A percentile compares a stretch with the other conserved stretches of the same genome.
Evolutionary conservation across 2,329 filamentous ascomycete species (phyloP).

Genomic region (Alternaria gaisen): DNA sequence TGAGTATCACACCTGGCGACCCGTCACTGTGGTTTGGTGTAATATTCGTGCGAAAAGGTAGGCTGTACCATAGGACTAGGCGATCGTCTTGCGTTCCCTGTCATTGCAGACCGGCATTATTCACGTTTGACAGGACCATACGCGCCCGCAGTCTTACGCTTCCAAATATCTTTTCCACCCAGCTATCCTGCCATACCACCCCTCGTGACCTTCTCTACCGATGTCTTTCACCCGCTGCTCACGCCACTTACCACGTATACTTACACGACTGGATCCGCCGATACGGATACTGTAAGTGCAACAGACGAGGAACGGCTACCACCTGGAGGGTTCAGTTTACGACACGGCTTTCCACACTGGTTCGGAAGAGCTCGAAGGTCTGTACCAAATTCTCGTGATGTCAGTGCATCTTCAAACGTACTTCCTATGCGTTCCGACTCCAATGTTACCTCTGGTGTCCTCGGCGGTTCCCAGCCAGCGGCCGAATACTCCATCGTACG

Average conservation of each 20-base stretch:
- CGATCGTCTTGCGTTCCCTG: conserved; percentile 16
- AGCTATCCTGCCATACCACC: conserved; percentile 82
- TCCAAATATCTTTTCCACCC: conserved; percentile 86
- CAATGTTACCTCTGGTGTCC: conserved; percentile 15
- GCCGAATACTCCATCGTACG: conserved; percentile 54
- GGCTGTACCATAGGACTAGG: conserved; percentile 26
- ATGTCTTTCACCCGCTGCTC: conserved; percentile 94
- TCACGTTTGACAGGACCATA: conserved; percentile 76
- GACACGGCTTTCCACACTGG: conserved; percentile 91
- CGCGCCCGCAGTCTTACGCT: conserved; percentile 83
- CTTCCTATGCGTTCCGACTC: conserved; percentile 28
- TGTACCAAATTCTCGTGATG: conserved; percentile 42
- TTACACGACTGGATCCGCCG: conserved; percentile 78
- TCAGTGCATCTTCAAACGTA: conserved; percentile 40
- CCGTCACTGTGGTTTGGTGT: conserved; percentile 88
- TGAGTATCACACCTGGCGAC: conserved; percentile 83
- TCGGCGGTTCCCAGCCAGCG: conserved; percentile 9
- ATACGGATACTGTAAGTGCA: conserved; percentile 81
- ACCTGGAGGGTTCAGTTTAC: conserved; percentile 87
- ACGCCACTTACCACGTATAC: conserved; percentile 94
- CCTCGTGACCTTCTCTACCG: conserved; percentile 85
- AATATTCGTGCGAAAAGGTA: conserved; percentile 89
- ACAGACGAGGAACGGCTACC: conserved; percentile 84
- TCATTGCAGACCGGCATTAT: conserved; percentile 22
- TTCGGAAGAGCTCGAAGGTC: conserved; percentile 63